These are phyloP conservation scores for Candida patagonica DNA, from an alignment of 805 yeast species.

Conservation along the genomic window DNA sequence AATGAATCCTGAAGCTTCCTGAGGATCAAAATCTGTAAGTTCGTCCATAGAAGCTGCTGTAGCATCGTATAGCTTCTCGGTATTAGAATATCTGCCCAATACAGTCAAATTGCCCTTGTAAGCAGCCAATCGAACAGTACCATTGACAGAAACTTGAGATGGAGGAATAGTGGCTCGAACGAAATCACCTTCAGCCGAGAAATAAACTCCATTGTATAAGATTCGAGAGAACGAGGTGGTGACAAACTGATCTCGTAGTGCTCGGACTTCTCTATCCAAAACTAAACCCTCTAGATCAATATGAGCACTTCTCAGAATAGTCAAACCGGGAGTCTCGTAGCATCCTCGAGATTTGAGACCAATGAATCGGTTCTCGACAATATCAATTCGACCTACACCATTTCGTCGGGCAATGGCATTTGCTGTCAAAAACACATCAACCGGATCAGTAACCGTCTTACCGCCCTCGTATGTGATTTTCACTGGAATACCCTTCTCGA, in stretches of 20 bases:
- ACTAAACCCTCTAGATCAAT: constrained; percentile 96
- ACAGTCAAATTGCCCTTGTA: constrained; percentile 84
- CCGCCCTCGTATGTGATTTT: constrained; percentile 61
- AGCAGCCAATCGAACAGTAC: constrained; percentile 85
- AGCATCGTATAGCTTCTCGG: constrained; percentile 95
- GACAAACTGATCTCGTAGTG: constrained; percentile 91
- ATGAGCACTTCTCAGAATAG: constrained; percentile 87
- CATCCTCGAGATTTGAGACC: constrained; percentile 99
- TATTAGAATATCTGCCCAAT: constrained; percentile 89
- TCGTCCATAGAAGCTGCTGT: constrained; percentile 99
- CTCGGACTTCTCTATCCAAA: constrained; percentile 94
- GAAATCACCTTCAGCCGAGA: constrained; percentile 97
- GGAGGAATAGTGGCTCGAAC: constrained; percentile 73
- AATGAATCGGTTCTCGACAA: constrained; percentile 97
- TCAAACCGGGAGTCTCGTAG: constrained; percentile 98
- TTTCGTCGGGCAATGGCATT: constrained; percentile 96
- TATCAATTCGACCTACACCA: constrained; percentile 99
- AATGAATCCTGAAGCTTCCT: constrained; percentile 94
- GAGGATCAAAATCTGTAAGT: constrained; percentile 94
- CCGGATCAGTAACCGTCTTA: constrained; percentile 68
- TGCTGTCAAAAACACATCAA: constrained; percentile 85
- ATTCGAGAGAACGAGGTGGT: constrained; percentile 84
- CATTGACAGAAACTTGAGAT: constrained; percentile 91
- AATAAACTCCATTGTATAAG: constrained; percentile 95
- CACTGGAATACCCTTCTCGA: constrained; percentile 79